These are phyloP conservation scores for Madurella fahalii DNA, from an alignment of 2,329 filamentous ascomycete species.

Conservation along the genomic window DNA sequence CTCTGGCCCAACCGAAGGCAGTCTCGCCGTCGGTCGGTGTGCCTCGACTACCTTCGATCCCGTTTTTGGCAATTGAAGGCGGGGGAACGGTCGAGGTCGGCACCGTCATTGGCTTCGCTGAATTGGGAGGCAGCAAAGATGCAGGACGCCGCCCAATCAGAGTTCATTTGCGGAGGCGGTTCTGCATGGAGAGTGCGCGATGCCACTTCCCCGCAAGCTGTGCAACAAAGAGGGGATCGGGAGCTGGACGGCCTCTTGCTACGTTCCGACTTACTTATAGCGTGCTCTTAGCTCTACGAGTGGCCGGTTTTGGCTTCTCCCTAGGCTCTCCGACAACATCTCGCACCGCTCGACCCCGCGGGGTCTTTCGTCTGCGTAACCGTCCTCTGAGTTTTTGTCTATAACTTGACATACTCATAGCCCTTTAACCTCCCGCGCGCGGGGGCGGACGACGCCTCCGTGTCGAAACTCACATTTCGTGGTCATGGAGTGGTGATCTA, in stretches of 20 bases:
- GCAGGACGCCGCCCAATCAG: background rate
- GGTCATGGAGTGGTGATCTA: background rate
- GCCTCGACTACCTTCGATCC: no score
- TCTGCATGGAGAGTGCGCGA: background rate
- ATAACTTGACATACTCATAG: background rate
- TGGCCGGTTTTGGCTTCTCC: no score
- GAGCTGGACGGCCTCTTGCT: background rate
- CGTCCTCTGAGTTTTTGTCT: no score
- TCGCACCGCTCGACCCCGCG: no score
- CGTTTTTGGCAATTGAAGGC: background rate
- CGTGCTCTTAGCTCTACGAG: no score
- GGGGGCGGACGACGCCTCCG: no score
- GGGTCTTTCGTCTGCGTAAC: no score
- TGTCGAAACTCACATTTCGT: background rate
- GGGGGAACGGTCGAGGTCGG: background rate
- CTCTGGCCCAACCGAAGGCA: no score
- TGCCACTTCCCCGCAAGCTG: background rate
- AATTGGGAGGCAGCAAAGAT: background rate
- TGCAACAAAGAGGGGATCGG: no score
- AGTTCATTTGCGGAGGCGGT: background rate
- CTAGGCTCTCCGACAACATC: no score
- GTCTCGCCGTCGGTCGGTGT: no score
- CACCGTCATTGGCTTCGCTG: background rate
- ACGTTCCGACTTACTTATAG: background rate
- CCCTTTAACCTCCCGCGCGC: background rate